A percentile compares a stretch with the other conserved stretches of the same genome.
These are phyloP conservation scores for Peronospora farinosa DNA, from an alignment of 352 stramenopile genomes.

Conservation along the genomic window DNA sequence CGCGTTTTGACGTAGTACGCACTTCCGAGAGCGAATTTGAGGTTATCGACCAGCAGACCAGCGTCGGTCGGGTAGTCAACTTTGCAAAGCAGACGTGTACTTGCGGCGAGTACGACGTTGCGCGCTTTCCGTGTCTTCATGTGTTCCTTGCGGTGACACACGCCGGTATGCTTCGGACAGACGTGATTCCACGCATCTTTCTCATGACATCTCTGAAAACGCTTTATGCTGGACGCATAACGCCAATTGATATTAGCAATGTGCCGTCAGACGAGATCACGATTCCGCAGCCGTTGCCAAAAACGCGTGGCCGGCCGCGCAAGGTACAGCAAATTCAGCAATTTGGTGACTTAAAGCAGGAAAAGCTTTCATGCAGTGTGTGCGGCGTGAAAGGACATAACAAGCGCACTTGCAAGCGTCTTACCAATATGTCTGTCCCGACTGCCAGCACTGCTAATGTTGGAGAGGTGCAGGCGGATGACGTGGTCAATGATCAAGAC, in stretches of 20 bases:
- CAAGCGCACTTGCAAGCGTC: constrained; percentile 74
- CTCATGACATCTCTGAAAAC: constrained; percentile 73
- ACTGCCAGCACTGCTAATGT: constrained; percentile 4
- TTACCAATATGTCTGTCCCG: constrained; percentile 9
- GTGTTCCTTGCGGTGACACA: constrained; percentile 66
- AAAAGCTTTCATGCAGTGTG: constrained; percentile 72
- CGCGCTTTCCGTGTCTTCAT: constrained; percentile 71
- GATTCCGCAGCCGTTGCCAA: constrained; percentile 45
- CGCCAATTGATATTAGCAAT: constrained; percentile 72
- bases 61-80: constrained; percentile 61
- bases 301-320: constrained; percentile 53
- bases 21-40: constrained; percentile 68
- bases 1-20: constrained; percentile 57
- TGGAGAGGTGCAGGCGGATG: constrained; percentile 15
- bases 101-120: constrained; percentile 68
- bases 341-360: constrained; percentile 56
- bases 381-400: constrained; percentile 81
- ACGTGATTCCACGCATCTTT: constrained; percentile 77
- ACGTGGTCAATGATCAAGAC: constrained; percentile 22
- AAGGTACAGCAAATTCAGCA: constrained; percentile 82
- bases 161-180: constrained; percentile 52
- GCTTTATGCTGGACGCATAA: constrained; percentile 64
- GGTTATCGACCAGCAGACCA: constrained; percentile 64
- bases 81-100: constrained; percentile 71
- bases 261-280: constrained; percentile 57